Base-by-base conservation (phyloP, 2,329 filamentous ascomycete genomes). In the Dothideomycetes sp. region DNA sequence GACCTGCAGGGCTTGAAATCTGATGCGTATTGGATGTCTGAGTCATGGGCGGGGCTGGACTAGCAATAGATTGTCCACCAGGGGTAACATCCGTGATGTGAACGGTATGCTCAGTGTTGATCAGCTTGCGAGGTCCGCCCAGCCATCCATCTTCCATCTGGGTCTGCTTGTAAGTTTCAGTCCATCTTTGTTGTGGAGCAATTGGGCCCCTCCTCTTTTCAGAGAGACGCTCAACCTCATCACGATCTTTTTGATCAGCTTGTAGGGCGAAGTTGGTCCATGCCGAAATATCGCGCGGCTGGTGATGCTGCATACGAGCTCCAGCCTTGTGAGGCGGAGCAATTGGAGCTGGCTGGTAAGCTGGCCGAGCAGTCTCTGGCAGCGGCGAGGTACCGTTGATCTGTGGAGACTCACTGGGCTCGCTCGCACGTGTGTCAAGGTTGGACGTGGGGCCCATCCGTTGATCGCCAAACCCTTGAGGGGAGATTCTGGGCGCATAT, bases 161-260 rank as follows among this genome's bases (percentile, higher is more conserved):
- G 3, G 55, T 58, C 46, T 59, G 52, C 47, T 54, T 56, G 49
- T 59, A 60, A 1, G 57, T 60, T 47, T 60, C 56, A 35, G 51
- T 52, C 45, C 45, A 47, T 12, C 34, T 34, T 29, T 44, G 39
- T 12, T 31, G 39, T 1, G 29, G 38, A 8, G 31, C 27, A 15
- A 31, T 18, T 7, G 30, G 38, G 5, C 34, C 24, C 15, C 11
- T 18, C 22, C 22, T 41, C 14, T 37, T 34, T 8, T 29, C 30
- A 15, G 34, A 11, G 11, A 35, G 12, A 15, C 42, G 34, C 14
- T 38, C 33, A 4, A 30, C 38, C 22, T 44, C 32, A 10, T 33
- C 37, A 29, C 36, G 37, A 14, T 35, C 42, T 37, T 34, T 37
- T n/a, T 32, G 37, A 16, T 43, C 36, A 11, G 45, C 40, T 16